Conservation (phyloP, 305 asterid species). For the Euphrasia arctica region DNA sequence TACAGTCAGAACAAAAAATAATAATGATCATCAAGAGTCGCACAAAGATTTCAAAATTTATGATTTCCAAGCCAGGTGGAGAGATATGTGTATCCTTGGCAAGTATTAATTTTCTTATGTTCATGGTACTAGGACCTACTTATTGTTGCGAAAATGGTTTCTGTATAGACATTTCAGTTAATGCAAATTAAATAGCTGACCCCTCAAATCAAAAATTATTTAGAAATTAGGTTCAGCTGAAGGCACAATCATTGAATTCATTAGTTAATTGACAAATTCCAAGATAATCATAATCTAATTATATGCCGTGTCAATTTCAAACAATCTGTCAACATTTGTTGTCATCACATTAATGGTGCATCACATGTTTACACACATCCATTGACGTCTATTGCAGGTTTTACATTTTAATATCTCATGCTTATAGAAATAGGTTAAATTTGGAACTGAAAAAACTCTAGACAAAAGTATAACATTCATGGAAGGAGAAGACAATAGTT, state of each 20-base stretch:
- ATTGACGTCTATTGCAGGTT: constrained; percentile 6
- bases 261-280: background rate
- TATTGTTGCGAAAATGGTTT: background rate
- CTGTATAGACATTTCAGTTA: background rate
- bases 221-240: background rate
- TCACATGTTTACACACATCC: constrained; percentile 3
- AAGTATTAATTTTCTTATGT: background rate
- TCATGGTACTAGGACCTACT: background rate
- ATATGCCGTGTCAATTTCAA: constrained; percentile 13
- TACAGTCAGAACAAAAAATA: constrained; percentile 17
- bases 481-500: constrained; percentile 4
- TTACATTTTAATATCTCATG: constrained; percentile 17
- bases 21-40: constrained; percentile 7
- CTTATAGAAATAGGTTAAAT: constrained; percentile 3
- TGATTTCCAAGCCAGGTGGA: constrained; percentile 7
- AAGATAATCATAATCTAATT: background rate
- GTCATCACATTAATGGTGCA: constrained; percentile 5
- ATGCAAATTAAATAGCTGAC: background rate
- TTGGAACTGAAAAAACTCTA: constrained; percentile 2
- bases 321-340: background rate
- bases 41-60: constrained; percentile 18
- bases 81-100: constrained; percentile 2
- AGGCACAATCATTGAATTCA: background rate
- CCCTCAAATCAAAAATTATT: background rate
- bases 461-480: constrained; percentile 10